Conservation (phyloP, 371 early-diverging fungal species). For the Haplosporangium sp. region DNA sequence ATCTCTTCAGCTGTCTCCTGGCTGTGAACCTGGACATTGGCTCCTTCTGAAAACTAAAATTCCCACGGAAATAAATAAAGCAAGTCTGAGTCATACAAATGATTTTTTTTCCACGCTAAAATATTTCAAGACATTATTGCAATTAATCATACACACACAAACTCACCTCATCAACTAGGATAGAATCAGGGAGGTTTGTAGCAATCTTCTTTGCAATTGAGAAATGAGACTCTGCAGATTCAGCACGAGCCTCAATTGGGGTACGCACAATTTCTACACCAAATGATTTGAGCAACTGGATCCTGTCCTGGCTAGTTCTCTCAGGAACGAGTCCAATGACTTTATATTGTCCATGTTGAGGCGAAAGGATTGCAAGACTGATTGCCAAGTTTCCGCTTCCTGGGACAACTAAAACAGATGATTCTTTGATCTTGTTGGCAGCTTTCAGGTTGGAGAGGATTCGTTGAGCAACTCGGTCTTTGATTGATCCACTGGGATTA, state of each 20-base stretch:
- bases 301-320: conserved; percentile 78
- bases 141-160: background rate
- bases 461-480: conserved; percentile 80
- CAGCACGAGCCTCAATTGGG: conserved; percentile 77
- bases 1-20: conserved; percentile 76
- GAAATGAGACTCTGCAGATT: conserved; percentile 78
- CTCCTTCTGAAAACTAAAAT: conserved; percentile 34
- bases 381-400: conserved; percentile 78
- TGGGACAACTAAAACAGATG: conserved; percentile 71
- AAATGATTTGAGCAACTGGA: conserved; percentile 76
- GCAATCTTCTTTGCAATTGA: conserved; percentile 75
- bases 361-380: conserved; percentile 59
- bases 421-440: conserved; percentile 40
- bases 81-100: conserved; percentile 25
- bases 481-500: conserved; percentile 81
- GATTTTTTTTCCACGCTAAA: background rate
- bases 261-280: conserved; percentile 85
- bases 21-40: conserved; percentile 41
- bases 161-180: conserved; percentile 78
- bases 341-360: conserved; percentile 60
- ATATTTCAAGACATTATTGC: too few species aligned
- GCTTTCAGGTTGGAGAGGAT: conserved; percentile 56
- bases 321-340: conserved; percentile 80
- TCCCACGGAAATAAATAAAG: conserved; percentile 5
- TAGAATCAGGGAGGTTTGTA: conserved; percentile 63